Base-by-base conservation (phyloP, 495 filamentous ascomycete species). In the Neurospora tetrasperma region DNA sequence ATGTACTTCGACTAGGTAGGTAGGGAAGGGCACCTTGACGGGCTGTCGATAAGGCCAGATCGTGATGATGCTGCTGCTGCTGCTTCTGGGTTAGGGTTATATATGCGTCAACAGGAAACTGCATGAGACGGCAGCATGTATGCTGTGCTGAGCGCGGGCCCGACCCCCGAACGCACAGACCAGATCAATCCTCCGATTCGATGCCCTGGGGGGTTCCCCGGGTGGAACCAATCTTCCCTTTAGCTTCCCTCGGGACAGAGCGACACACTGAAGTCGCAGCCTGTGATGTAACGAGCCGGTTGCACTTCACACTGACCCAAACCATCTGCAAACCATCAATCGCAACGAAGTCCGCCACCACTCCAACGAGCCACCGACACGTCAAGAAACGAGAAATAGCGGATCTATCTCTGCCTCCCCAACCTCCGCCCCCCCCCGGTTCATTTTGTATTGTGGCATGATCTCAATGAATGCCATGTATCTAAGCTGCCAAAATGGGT, bases 401-500 rank as follows among this genome's bases (percentile, higher is more conserved):
- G 54, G 54, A 66, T 38, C 54, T 35, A 9, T 6, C 31, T 66
- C 54, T 62, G 27, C 27, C 54, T 66, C 3, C 14, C 54, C 31
- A 16, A 35, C 54, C 31, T 35, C 14, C 54, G 7, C 54, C 27
- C 54, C 3, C 54, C 35, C 14, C 27, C 3, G 54, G 6, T 18
- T 18, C 7, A 35, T 66, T 18, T 4, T 18, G 6, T 35, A 18
- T 66, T 38, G 14, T 66, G 54, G 54, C 54, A 66, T 66, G 12
- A 66, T 38, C 12, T 14, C 54, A 66, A 66, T 66, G 54, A 59
- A 76, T 78, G 77, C 69, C 69, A 78, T 76, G 74, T 71, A 69
- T 71, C 23, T 76, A 46, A 77, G 62, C 69, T 66, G 74, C 70
- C 69, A 81, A 71, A 12, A 99, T 99, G 96, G 96, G 96, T 80